These are phyloP conservation scores for Mycena crocata DNA, from an alignment of 768 basidiomycete species.

Conservation along the genomic window DNA sequence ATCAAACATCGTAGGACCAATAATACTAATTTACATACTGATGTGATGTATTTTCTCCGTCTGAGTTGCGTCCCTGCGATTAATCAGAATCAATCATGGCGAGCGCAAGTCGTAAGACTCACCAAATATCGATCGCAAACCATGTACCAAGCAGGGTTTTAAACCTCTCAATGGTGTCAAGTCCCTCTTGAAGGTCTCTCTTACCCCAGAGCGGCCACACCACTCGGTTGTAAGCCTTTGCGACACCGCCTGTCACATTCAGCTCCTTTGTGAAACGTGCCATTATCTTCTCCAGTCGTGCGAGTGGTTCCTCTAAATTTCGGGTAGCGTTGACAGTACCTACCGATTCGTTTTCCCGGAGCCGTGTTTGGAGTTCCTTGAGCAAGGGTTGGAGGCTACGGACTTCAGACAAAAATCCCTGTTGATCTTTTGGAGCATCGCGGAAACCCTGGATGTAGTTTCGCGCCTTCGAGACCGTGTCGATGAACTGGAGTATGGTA, in stretches of 20 bases:
- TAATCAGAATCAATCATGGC: neutral
- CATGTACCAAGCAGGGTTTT: neutral
- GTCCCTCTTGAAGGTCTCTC: neutral
- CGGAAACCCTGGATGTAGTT: neutral
- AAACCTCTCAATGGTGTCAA: neutral
- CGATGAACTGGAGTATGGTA: constrained; percentile 6
- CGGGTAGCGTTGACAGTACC: neutral
- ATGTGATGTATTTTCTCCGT: neutral
- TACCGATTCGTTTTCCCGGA: neutral
- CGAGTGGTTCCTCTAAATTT: neutral
- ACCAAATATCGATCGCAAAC: constrained; percentile 5
- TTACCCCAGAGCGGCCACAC: neutral
- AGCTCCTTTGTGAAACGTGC: neutral
- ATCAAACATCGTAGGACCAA: neutral
- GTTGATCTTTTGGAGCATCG: neutral
- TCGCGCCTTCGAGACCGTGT: neutral
- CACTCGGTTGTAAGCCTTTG: neutral
- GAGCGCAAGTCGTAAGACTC: neutral
- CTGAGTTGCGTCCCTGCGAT: neutral
- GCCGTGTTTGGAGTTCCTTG: neutral
- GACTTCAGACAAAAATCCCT: neutral
- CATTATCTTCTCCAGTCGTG: neutral
- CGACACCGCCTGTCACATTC: neutral
- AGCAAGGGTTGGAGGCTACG: neutral
- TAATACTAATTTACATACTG: neutral